Base-by-base conservation (phyloP, 2,329 filamentous ascomycete species). In the Fusarium sp. region DNA sequence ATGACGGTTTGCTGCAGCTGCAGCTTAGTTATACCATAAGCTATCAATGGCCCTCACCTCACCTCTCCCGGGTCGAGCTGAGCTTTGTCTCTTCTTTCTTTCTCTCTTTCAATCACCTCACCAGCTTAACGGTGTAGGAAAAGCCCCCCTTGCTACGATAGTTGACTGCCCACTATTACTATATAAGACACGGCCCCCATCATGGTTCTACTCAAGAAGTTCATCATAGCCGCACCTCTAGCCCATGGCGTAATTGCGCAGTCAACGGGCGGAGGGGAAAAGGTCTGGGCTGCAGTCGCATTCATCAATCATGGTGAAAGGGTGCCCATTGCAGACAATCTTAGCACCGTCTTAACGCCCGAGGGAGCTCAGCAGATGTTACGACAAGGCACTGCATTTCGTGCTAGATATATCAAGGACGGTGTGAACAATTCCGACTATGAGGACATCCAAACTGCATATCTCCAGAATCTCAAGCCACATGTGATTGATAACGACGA, bases 301-400 rank as follows among this genome's bases (percentile, higher is more conserved):
- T 85, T 81, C 72, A 68, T 86, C 65, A 77, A 83, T 63, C 77
- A 87, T 69, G 87, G 87, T 70, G 86, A 89, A 71, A 84, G 80
- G 39, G 85, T 81, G 6, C 86, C 86, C 4, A 43, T 77, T 4
- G 45, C 75, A 3, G 72, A 75, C 15, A 39, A 71, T 5, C 58
- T 74, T 9, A 61, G 73, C 7, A 73, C 76, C 13, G 47, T 78
- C 21, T 76, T 89, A 25, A 88, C 86, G 4, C 83, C 86, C 0
- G 67, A 81, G 5, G 87, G 87, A 6, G 86, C 86, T 0, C 80
- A 83, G 58, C 86, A 88, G 73, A 78, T 87, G 66, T 76, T 76
- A 58, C 69, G 76, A 4, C 85, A 86, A 56, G 87, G 86, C 18
- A 70, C 72, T 1, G 73, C 82, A 14, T 81, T 88, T 46, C 81